phyloP scores from a whole-genome alignment of 257 asterid species.

The Misopates orontium region DNA sequence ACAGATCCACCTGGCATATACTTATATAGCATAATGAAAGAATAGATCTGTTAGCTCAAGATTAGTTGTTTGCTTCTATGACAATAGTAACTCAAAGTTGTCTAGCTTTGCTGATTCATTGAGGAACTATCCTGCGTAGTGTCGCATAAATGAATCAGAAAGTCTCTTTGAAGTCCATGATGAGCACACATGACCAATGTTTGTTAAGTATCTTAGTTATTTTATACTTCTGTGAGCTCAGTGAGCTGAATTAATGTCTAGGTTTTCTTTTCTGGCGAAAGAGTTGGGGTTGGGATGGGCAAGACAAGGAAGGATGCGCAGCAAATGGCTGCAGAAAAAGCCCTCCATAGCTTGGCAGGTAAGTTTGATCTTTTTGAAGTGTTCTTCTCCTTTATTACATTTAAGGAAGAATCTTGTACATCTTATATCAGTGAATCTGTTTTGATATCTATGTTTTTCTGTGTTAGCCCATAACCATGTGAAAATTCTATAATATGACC shows the following conservation, averaged over 20 bases:
- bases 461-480: background rate
- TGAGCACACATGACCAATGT: background rate
- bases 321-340: constrained; percentile 95
- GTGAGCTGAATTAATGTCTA: constrained; percentile 36
- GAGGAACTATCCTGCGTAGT: too few relatives aligned
- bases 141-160: background rate
- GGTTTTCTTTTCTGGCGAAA: constrained; percentile 88
- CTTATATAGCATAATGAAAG: too few relatives aligned
- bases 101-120: too few relatives aligned
- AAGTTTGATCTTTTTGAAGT: constrained; percentile 19
- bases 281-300: constrained; percentile 86
- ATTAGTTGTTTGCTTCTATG: too few relatives aligned
- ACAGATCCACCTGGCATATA: too few relatives aligned
- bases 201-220: constrained; percentile 11
- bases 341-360: constrained; percentile 93
- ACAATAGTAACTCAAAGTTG: too few relatives aligned
- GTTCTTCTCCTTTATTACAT: background rate
- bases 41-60: too few relatives aligned
- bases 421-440: constrained; percentile 2
- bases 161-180: background rate
- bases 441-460: constrained; percentile 5
- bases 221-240: constrained; percentile 29
- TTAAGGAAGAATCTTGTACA: background rate
- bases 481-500: background rate
- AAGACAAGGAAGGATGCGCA: constrained; percentile 94